A percentile compares a stretch with the other conserved stretches of the same genome.
These are phyloP conservation scores for Neurospora sp. DNA, from an alignment of 495 filamentous ascomycete genomes.

Conservation along the genomic window DNA sequence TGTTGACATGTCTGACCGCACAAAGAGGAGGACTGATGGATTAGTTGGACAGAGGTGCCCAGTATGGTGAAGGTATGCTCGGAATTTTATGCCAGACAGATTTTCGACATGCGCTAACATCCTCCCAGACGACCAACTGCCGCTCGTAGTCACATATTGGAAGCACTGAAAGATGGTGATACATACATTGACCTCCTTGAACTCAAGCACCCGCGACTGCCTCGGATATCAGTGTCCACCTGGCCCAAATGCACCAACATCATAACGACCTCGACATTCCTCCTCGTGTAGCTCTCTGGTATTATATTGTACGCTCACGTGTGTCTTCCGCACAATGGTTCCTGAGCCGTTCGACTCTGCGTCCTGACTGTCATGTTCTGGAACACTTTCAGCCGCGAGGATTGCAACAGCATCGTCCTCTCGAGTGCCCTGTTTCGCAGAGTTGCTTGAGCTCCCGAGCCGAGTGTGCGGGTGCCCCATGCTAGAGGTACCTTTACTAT, in stretches of 20 bases:
- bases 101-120: neutral
- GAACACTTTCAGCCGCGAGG: neutral
- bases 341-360: neutral
- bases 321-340: neutral
- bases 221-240: neutral
- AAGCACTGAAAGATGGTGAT: neutral
- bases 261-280: neutral
- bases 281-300: neutral
- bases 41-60: too few relatives aligned
- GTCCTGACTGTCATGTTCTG: neutral
- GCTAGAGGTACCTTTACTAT: neutral
- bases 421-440: neutral
- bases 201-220: neutral
- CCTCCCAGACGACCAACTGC: neutral
- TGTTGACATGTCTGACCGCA: neutral
- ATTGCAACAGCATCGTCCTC: neutral
- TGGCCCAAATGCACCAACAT: neutral
- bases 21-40: too few relatives aligned
- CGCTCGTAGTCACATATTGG: neutral
- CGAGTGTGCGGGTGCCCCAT: neutral
- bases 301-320: neutral
- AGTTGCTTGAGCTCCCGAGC: neutral
- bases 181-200: neutral
- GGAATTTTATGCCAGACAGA: neutral
- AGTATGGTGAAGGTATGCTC: neutral